Conservation (phyloP, 352 stramenopile species). For the Phytophthora rubi region DNA sequence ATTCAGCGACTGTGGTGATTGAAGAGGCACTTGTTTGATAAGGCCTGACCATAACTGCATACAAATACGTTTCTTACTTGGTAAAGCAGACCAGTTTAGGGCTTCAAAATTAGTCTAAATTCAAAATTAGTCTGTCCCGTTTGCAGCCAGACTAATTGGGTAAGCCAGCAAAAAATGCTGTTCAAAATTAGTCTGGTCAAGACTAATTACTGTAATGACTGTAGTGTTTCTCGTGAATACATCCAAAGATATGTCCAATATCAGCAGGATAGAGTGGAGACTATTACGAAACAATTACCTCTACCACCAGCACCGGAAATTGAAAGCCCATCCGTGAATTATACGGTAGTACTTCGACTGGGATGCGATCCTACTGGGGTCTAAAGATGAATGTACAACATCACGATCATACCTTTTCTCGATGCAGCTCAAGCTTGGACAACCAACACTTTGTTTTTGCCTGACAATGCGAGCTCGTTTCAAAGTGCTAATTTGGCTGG, state of each 20-base stretch:
- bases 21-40: too few relatives aligned
- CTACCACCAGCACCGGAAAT: not conserved
- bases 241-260: not conserved
- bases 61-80: too few relatives aligned
- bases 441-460: conserved; percentile 4
- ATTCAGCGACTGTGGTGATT: too few relatives aligned
- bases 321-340: not conserved
- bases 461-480: not conserved
- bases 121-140: too few relatives aligned
- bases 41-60: too few relatives aligned
- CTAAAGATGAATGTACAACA: conserved; percentile 6
- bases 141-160: too few relatives aligned
- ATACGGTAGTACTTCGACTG: not conserved
- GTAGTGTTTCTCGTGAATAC: not conserved
- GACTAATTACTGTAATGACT: too few relatives aligned
- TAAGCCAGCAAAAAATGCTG: too few relatives aligned
- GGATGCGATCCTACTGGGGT: conserved; percentile 13
- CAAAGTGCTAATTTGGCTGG: too few relatives aligned
- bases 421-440: conserved; percentile 11
- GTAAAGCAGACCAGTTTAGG: too few relatives aligned
- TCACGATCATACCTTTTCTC: conserved; percentile 6
- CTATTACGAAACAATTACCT: not conserved
- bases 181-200: too few relatives aligned
- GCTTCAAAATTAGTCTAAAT: too few relatives aligned
- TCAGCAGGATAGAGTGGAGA: not conserved